Conservation (phyloP, 257 asterid genomes). For the Ophiorrhiza pumila region DNA sequence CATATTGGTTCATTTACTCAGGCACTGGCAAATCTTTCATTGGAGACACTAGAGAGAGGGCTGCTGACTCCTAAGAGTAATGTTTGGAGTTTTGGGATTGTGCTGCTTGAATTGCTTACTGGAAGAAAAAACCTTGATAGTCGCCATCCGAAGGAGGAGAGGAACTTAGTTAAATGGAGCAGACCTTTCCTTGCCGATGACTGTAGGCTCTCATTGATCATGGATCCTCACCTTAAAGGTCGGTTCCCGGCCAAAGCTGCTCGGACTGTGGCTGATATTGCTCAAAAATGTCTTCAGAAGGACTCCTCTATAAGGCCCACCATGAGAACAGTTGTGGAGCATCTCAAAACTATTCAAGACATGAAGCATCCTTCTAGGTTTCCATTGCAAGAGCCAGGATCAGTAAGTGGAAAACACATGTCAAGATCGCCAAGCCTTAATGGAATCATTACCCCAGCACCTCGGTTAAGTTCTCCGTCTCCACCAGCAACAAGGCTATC, state of each 20-base stretch:
- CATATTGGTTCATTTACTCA: slow-evolving; percentile 25
- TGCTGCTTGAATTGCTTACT: slow-evolving; percentile 86
- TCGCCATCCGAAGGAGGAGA: slow-evolving; percentile 77
- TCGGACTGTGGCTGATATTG: slow-evolving; percentile 75
- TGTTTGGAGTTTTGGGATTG: slow-evolving; percentile 89
- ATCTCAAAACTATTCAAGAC: slow-evolving; percentile 69
- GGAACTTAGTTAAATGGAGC: slow-evolving; percentile 85
- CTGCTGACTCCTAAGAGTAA: slow-evolving; percentile 86
- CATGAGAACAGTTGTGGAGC: slow-evolving; percentile 80
- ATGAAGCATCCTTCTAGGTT: slow-evolving; percentile 74
- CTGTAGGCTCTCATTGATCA: slow-evolving; percentile 69
- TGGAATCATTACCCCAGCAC: slow-evolving; percentile 53
- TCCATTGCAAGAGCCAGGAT: slow-evolving; percentile 83
- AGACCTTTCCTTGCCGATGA: slow-evolving; percentile 81
- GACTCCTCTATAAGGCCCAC: slow-evolving; percentile 93
- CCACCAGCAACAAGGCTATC: slow-evolving; percentile 45
- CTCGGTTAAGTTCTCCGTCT: slow-evolving; percentile 47
- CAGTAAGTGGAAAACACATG: slow-evolving; percentile 61
- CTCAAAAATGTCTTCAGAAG: slow-evolving; percentile 75
- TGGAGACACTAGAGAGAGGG: slow-evolving; percentile 83
- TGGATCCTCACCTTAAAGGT: slow-evolving; percentile 88
- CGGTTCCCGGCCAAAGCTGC: slow-evolving; percentile 87
- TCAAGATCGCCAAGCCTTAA: slow-evolving; percentile 81
- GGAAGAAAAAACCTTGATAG: slow-evolving; percentile 76
- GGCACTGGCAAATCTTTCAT: slow-evolving; percentile 79